Evolutionary conservation across 2,329 filamentous ascomycete genomes (phyloP), one percentile per base, ranked within the genome.

Genomic region (Pseudogymnoascus sp.): DNA sequence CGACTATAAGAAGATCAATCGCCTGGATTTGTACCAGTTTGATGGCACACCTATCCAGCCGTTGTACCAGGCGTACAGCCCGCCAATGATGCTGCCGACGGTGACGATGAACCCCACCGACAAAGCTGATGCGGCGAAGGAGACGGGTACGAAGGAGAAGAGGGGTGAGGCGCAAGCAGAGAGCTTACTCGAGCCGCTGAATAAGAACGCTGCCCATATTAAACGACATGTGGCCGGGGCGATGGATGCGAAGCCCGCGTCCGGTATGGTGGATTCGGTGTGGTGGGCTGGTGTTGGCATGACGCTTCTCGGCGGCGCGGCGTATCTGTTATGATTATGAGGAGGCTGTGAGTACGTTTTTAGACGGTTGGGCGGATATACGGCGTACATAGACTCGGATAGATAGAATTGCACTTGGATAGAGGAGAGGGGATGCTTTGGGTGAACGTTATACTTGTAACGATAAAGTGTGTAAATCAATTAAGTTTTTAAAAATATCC

Each of bases 61-160:
- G 9, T 79, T 90, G 78, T 90, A 87, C 72, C 78, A 88, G 52
- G 81, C 80, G 65, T 84, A 80, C 70, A 78, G 74, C 10, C 82
- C 85, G 4, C 86, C 87, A 0, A 75, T 85, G 69, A 90, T 90
- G 86, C 80, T 89, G 5, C 87, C 87, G 1, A 89, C 87, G 2
- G 77, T 78, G 9, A 88, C 85, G 0, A 76, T 90, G 64, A 86
- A 88, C 69, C 83, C 86, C 0, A 76, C 74, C 1, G 71, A 68
- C 18, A 64, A 76, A 0, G 76, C 74, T 2, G 66, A 69, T 25
- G 68, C 75, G 1, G 72, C 75, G 2, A 71, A 73, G 3, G 66
- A 72, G 4, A 74, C 71, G 4, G 58, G 58, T 33, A 67, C 72
- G 4, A 78, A 74, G 60, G 69, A 73, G n/a, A 76, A 74, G 62